Evolutionary conservation across 1,284 basidiomycete genomes (phyloP).

Genomic region (Ganoderma resinaceum): DNA sequence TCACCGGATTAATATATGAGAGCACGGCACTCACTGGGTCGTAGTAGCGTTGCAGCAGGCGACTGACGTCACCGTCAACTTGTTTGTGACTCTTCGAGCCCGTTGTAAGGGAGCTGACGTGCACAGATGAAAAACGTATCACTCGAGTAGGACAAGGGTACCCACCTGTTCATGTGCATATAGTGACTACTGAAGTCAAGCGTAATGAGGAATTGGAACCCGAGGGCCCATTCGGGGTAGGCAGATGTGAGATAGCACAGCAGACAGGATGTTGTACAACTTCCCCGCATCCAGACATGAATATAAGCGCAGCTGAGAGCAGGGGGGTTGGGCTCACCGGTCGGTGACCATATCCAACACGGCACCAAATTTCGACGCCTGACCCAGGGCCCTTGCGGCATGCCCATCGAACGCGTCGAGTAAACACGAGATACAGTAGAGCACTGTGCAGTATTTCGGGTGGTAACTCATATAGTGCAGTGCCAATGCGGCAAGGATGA

Average conservation of each 20-base stretch:
- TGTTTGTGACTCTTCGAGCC: slow-evolving; percentile 94
- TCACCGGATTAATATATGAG: slow-evolving; percentile 16
- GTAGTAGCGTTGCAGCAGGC: slow-evolving; percentile 94
- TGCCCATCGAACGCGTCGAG: slow-evolving; percentile 96
- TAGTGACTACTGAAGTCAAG: slow-evolving; percentile 99
- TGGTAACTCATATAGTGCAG: slow-evolving; percentile 95
- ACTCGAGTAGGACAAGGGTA: background rate
- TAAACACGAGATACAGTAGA: slow-evolving; percentile 93
- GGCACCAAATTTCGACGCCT: slow-evolving; percentile 96
- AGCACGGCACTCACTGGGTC: slow-evolving; percentile 69
- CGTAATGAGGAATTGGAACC: slow-evolving; percentile 96
- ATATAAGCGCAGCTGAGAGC: background rate
- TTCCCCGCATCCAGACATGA: slow-evolving; percentile 40
- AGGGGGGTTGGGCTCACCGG: slow-evolving; percentile 62
- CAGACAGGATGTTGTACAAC: slow-evolving; percentile 95
- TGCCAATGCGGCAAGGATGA: slow-evolving; percentile 90
- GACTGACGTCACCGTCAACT: slow-evolving; percentile 90
- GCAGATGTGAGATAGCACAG: slow-evolving; percentile 93
- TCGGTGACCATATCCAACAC: slow-evolving; percentile 99
- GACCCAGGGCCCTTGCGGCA: slow-evolving; percentile 89
- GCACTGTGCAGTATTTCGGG: slow-evolving; percentile 90
- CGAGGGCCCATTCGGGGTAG: slow-evolving; percentile 83
- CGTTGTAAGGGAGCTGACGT: slow-evolving; percentile 85
- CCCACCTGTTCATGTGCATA: slow-evolving; percentile 99
- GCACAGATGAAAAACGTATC: slow-evolving; percentile 5